Conservation (phyloP, 2,329 filamentous ascomycete species). For the Fusarium equiseti region DNA sequence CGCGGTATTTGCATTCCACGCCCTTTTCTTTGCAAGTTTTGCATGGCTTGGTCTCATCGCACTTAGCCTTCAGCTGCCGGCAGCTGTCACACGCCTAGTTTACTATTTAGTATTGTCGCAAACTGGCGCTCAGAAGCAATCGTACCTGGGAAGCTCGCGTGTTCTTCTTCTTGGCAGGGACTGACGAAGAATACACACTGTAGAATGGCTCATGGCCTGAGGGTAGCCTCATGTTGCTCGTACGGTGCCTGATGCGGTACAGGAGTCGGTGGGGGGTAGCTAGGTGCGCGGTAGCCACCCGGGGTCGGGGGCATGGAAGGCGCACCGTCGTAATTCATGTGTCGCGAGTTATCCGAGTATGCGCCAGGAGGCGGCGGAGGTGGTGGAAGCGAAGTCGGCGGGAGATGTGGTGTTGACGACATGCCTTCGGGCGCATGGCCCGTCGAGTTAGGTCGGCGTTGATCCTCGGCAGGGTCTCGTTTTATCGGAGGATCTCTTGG, state of each 20-base stretch:
- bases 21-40: constrained; percentile 91
- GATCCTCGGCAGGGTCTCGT: constrained; percentile 65
- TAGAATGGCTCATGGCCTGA: constrained; percentile 54
- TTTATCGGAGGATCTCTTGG: constrained; percentile 67
- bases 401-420: constrained; percentile 50
- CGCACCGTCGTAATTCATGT: constrained; percentile 66
- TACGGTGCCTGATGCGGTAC: constrained; percentile 55
- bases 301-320: constrained; percentile 60
- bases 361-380: constrained; percentile 48
- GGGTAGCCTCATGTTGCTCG: constrained; percentile 51
- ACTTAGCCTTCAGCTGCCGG: constrained; percentile 88
- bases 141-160: constrained; percentile 72
- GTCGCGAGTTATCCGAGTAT: constrained; percentile 63
- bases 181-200: constrained; percentile 59
- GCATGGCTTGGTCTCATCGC: constrained; percentile 85
- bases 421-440: constrained; percentile 57
- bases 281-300: constrained; percentile 56
- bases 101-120: constrained; percentile 26
- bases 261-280: constrained; percentile 58
- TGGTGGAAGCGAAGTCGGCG: constrained; percentile 49
- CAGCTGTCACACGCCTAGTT: constrained; percentile 89
- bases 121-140: neutral
- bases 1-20: constrained; percentile 86
- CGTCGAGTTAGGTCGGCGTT: constrained; percentile 66
- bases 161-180: constrained; percentile 68